Conservation (phyloP, 805 yeast genomes). For the Monosporozyma yasuniensis region DNA sequence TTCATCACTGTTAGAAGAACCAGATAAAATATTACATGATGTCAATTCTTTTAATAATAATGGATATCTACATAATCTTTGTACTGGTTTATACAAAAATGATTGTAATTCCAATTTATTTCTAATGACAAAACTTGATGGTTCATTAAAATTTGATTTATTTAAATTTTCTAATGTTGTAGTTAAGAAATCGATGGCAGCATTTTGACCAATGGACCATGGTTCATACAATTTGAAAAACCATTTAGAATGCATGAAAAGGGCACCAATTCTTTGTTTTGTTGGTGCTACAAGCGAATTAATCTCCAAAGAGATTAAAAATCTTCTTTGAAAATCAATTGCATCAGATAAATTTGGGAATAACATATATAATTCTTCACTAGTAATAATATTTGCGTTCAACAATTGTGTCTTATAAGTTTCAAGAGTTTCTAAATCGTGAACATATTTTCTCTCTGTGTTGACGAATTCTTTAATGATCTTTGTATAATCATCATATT, state of each 20-base stretch:
- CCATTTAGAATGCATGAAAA: constrained; percentile 75
- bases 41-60: constrained; percentile 66
- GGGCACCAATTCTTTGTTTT: constrained; percentile 79
- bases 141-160: constrained; percentile 1
- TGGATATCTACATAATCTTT: constrained; percentile 93
- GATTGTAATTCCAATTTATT: constrained; percentile 86
- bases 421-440: constrained; percentile 71
- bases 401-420: constrained; percentile 61
- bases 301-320: constrained; percentile 81
- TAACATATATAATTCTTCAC: constrained; percentile 69
- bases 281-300: constrained; percentile 66
- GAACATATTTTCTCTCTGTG: constrained; percentile 88
- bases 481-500: constrained; percentile 35
- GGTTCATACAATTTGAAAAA: constrained; percentile 87
- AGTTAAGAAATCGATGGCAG: constrained; percentile 73
- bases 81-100: constrained; percentile 87
- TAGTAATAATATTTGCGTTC: constrained; percentile 56
- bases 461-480: constrained; percentile 78
- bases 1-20: constrained; percentile 1
- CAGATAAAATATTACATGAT: constrained; percentile 16
- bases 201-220: constrained; percentile 85
- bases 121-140: constrained; percentile 53
- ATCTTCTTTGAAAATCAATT: constrained; percentile 85
- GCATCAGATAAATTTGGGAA: constrained; percentile 81
- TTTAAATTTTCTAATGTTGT: constrained; percentile 38